Evolutionary conservation across 352 stramenopile genomes (phyloP), one percentile per base, ranked within the genome.

Genomic region (Pilasporangium apinafurcum): DNA sequence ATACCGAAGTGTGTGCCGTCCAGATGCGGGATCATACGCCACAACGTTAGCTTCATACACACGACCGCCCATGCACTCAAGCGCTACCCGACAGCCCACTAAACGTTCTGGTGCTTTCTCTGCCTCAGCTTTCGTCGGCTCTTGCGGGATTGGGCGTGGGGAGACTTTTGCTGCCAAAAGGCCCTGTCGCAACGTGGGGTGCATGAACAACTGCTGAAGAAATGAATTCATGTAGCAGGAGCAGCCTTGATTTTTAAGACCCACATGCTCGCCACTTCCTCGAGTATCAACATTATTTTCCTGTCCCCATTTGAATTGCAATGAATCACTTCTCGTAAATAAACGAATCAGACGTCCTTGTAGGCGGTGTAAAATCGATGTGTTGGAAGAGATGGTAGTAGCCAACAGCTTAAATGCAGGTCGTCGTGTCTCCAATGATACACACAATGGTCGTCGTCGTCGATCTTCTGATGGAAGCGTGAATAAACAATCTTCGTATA

Each of bases 221-320:
- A 99, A 90, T 1, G 94, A 98, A 59, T 99, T 99, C 92, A 99
- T 99, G 77, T 99, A 99, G 75, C 97, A 99, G 8, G 96, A 99
- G 60, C 95, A 98, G 37, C 96, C 97, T 56, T 98, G 95, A 57
- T 99, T 99, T 62, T 98, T 97, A 0, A 99, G 65, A 2, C 96
- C 97, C 12, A 96, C 89, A 35, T 92, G 70, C 36, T 95, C 83
- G 8, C 75, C 83, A 29, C 71, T 91, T 9, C 76, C 78, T 22
- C 83, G 69, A 7, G 80, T 86, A 53, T 92, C 79, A 18, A 92
- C 68, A 44, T 86, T 85, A 30, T 66, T 86, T 43, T 95, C 80
- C 63, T 92, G 83, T 5, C 74, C 78, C 83, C 83, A 95, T 38
- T 86, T 87, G 13, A 64, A 62, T 12, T 77, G 62, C 31, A 86